Conservation (phyloP, 176 grass and related monocot genomes). For the Ensete glaucum region DNA sequence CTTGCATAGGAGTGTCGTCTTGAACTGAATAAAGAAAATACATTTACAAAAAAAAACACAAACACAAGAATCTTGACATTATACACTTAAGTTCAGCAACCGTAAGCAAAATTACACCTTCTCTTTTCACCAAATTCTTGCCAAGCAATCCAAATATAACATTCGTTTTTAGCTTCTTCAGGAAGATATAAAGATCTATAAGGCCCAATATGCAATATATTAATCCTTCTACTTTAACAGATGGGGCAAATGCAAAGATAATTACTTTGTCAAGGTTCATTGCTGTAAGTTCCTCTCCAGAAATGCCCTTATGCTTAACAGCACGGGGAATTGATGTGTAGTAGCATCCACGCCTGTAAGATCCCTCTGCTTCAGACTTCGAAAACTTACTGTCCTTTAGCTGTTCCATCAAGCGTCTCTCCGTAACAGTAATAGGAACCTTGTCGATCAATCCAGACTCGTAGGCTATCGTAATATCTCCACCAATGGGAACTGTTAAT, state of each 20-base stretch:
- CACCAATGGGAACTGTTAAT: conserved; percentile 66
- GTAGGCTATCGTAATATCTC: conserved; percentile 71
- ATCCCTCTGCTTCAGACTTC: conserved; percentile 29
- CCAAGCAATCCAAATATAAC: neutral
- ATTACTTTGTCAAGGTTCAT: conserved; percentile 94
- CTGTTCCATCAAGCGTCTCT: conserved; percentile 60
- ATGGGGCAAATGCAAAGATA: neutral
- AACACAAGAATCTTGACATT: neutral
- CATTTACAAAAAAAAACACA: neutral
- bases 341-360: conserved; percentile 58
- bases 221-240: neutral
- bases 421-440: conserved; percentile 55
- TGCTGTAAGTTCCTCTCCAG: conserved; percentile 61
- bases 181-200: neutral
- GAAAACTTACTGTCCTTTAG: conserved; percentile 47
- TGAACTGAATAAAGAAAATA: neutral
- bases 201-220: neutral
- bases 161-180: neutral
- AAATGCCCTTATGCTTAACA: conserved; percentile 50
- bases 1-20: neutral
- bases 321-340: conserved; percentile 69
- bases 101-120: neutral
- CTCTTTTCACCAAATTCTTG: neutral
- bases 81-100: neutral
- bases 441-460: conserved; percentile 60